Conservation (phyloP, 2,329 filamentous ascomycete species). For the Curvularia hawaiiensis region DNA sequence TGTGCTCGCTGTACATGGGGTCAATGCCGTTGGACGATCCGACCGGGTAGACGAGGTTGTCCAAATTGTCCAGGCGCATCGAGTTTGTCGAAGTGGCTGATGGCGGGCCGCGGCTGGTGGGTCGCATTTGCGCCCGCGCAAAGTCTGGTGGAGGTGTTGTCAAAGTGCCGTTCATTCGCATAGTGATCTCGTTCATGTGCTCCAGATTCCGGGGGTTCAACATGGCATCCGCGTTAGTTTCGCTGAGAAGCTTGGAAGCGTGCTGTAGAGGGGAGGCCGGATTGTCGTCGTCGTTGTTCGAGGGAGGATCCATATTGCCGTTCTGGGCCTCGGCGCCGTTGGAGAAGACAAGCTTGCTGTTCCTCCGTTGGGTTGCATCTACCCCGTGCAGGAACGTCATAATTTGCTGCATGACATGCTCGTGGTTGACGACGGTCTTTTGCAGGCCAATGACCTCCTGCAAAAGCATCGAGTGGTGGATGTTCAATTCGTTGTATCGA, state of each 20-base stretch:
- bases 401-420: slow-evolving; percentile 72
- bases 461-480: slow-evolving; percentile 67
- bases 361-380: slow-evolving; percentile 67
- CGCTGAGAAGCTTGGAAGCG: slow-evolving; percentile 68
- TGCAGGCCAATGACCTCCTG: slow-evolving; percentile 69
- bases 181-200: slow-evolving; percentile 65
- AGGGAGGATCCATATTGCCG: slow-evolving; percentile 51
- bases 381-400: slow-evolving; percentile 70
- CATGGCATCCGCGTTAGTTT: slow-evolving; percentile 69
- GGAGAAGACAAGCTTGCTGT: slow-evolving; percentile 57
- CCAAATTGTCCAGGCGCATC: slow-evolving; percentile 64
- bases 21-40: slow-evolving; percentile 92
- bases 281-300: slow-evolving; percentile 61
- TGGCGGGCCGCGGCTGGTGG: slow-evolving; percentile 51
- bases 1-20: slow-evolving; percentile 91
- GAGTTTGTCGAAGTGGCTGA: slow-evolving; percentile 58
- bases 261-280: slow-evolving; percentile 71
- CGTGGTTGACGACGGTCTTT: slow-evolving; percentile 74
- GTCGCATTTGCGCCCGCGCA: slow-evolving; percentile 53
- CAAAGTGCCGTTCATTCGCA: slow-evolving; percentile 60
- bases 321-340: slow-evolving; percentile 48
- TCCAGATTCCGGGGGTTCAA: slow-evolving; percentile 68
- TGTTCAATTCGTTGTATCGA: slow-evolving; percentile 77
- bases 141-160: slow-evolving; percentile 63
- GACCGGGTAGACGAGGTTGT: slow-evolving; percentile 85